Percentiles rank a stretch among this genome's conserved stretches.
Conservation (phyloP, 768 basidiomycete species). For the Exidia glandulosa region DNA sequence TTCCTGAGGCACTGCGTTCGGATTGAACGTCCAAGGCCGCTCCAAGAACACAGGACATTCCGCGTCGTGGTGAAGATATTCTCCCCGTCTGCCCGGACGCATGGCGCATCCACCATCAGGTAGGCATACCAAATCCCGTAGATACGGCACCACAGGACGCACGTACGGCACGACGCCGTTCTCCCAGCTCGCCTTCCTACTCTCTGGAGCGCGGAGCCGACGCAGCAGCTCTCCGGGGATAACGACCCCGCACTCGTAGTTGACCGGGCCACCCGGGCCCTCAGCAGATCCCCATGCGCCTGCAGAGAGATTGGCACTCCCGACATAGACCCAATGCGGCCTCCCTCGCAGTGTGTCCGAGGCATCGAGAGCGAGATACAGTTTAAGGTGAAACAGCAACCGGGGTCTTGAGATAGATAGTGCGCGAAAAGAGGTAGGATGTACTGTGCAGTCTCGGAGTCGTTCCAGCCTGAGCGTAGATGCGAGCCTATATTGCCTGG, state of each 20-base stretch:
- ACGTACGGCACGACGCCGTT: neutral
- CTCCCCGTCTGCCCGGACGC: no score
- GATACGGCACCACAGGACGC: neutral
- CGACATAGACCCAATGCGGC: neutral
- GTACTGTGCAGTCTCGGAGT: neutral
- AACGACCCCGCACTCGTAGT: neutral
- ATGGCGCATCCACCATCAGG: neutral
- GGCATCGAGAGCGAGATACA: neutral
- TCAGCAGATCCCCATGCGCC: neutral
- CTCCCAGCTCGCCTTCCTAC: neutral
- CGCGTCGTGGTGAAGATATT: no score
- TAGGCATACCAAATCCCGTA: neutral
- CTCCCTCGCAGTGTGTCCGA: neutral
- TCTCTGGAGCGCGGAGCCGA: neutral
- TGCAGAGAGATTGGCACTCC: neutral
- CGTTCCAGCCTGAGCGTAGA: neutral
- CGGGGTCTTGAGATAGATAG: neutral
- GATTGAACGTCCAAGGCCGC: no score
- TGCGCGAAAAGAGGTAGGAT: no score
- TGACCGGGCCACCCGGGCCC: neutral
- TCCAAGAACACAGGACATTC: no score
- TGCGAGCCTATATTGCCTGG: neutral
- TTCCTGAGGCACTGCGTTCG: no score
- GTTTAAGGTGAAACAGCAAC: neutral
- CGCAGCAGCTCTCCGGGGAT: neutral